Conservation (phyloP, 2,329 filamentous ascomycete genomes). For the Cytospora mali region DNA sequence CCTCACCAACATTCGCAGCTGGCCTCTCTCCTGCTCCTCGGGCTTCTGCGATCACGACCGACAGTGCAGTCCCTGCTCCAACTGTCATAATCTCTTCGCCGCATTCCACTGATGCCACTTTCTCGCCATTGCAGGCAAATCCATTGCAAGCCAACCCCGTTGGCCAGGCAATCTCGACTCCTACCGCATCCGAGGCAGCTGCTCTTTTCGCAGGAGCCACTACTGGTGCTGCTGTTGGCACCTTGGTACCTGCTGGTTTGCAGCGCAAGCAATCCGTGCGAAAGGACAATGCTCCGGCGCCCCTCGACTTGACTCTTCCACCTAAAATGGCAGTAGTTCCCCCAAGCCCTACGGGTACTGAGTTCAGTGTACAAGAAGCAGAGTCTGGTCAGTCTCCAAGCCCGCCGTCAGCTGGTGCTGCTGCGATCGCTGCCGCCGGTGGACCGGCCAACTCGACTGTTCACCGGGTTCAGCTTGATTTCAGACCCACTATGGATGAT, state of each 20-base stretch:
- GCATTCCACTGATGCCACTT: slow-evolving; percentile 44
- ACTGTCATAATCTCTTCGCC: slow-evolving; percentile 36
- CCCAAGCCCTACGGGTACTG: slow-evolving; percentile 64
- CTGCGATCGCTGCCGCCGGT: slow-evolving; percentile 64
- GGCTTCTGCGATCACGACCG: slow-evolving; percentile 17
- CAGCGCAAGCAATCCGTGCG: slow-evolving; percentile 60
- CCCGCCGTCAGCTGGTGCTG: slow-evolving; percentile 54
- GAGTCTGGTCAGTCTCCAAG: slow-evolving; percentile 53
- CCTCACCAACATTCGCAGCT: slow-evolving; percentile 13
- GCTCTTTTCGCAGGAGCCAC: slow-evolving; percentile 16
- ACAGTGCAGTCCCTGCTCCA: slow-evolving; percentile 15
- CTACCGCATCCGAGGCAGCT: slow-evolving; percentile 1
- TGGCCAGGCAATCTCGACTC: not conserved
- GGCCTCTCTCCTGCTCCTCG: slow-evolving; percentile 25
- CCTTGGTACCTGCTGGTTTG: slow-evolving; percentile 39
- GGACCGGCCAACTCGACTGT: slow-evolving; percentile 67
- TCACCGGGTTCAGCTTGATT: slow-evolving; percentile 92
- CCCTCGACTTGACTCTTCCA: slow-evolving; percentile 57
- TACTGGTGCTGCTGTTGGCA: slow-evolving; percentile 26
- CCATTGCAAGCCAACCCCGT: slow-evolving; percentile 17
- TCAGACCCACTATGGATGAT: slow-evolving; percentile 88
- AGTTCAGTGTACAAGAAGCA: slow-evolving; percentile 54
- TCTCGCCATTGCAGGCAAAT: slow-evolving; percentile 19
- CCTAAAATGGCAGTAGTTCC: slow-evolving; percentile 43
- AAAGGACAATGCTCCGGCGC: slow-evolving; percentile 49